Conservation (phyloP, 2,329 filamentous ascomycete genomes). For the Bipolaris cookei region DNA sequence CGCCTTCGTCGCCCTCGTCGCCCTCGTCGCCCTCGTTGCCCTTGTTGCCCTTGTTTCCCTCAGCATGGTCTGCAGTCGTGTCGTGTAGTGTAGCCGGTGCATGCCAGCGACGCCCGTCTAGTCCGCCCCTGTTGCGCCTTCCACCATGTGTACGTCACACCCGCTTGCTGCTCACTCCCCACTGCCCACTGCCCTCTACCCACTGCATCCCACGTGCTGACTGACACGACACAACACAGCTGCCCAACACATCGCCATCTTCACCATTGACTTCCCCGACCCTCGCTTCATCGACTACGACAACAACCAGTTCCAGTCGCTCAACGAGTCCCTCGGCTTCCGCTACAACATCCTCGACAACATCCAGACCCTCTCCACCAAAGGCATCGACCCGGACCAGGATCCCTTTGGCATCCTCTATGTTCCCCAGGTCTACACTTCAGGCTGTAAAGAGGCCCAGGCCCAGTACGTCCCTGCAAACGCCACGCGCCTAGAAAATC, state of each 20-base stretch:
- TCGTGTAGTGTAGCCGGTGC: conserved; percentile 7
- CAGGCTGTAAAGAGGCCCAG: conserved; percentile 69
- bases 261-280: conserved; percentile 48
- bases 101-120: conserved; percentile 19
- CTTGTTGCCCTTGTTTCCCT: not conserved
- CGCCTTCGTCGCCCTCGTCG: not conserved
- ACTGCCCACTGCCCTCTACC: not conserved
- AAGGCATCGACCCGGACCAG: conserved; percentile 65
- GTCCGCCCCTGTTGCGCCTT: conserved; percentile 15
- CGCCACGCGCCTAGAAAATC: conserved; percentile 73
- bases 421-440: conserved; percentile 71
- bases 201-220: conserved; percentile 4
- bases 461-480: conserved; percentile 73
- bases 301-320: conserved; percentile 42
- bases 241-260: conserved; percentile 44
- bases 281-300: conserved; percentile 35
- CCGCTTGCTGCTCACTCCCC: conserved; percentile 7
- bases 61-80: conserved; percentile 22
- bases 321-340: conserved; percentile 44
- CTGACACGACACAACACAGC: conserved; percentile 24
- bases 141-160: conserved; percentile 51
- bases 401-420: conserved; percentile 81
- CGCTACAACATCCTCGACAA: conserved; percentile 55
- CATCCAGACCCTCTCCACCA: conserved; percentile 77
- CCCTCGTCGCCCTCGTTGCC: not conserved